Percentiles rank a stretch among this genome's conserved stretches.
Conservation (phyloP, 306 rosid species). For the Cotoneaster glaucophyllus region DNA sequence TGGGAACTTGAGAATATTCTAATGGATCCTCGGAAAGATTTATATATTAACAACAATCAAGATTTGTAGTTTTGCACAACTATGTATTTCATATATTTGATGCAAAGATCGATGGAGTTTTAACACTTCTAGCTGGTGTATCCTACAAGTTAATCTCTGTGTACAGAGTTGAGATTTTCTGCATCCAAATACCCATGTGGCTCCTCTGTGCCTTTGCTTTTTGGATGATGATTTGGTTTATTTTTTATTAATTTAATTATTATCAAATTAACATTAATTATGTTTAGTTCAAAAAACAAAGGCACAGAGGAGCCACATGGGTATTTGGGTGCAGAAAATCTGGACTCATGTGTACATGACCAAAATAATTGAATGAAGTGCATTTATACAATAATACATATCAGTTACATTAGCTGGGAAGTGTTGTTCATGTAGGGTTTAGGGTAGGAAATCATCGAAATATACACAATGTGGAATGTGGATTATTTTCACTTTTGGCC, state of each 20-base stretch:
- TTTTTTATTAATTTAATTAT: too few species aligned
- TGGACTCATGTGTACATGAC: neutral
- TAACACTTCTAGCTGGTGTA: neutral
- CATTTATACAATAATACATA: neutral
- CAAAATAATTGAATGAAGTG: neutral
- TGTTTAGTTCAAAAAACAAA: too few species aligned
- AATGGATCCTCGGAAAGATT: constrained; percentile 32
- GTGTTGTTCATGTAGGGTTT: neutral
- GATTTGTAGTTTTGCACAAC: constrained; percentile 38
- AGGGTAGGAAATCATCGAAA: neutral
- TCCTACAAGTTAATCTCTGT: neutral
- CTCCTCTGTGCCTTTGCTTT: too few species aligned
- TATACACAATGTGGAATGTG: neutral
- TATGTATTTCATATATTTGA: neutral
- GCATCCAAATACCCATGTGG: too few species aligned
- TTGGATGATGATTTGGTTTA: too few species aligned
- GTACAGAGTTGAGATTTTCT: too few species aligned
- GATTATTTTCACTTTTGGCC: neutral
- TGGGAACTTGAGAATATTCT: constrained; percentile 21
- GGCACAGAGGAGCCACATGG: too few species aligned
- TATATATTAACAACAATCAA: neutral
- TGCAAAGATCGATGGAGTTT: neutral
- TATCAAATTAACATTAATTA: too few species aligned
- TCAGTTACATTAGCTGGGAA: neutral
- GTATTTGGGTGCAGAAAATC: too few species aligned